Evolutionary conservation across 2,329 filamentous ascomycete genomes (phyloP).

Genomic region (Ophiostoma triangulosporum): DNA sequence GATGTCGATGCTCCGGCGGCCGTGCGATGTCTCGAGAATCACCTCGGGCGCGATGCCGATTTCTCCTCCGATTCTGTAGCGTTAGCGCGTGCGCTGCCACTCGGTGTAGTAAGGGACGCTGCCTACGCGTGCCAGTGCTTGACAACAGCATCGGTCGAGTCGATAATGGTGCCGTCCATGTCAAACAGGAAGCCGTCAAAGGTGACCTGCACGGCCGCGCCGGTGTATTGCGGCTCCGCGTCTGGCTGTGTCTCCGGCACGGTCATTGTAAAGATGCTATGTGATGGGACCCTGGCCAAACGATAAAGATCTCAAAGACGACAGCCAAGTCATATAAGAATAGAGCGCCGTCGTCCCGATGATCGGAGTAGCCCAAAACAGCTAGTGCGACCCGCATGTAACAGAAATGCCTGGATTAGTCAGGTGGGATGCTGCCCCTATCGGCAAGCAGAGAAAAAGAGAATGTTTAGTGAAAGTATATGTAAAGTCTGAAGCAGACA

Average conservation of each 20-base stretch:
- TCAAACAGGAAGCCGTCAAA: conserved; percentile 53
- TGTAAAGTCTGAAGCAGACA: too few relatives aligned
- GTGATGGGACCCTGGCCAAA: background rate
- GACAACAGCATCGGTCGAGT: conserved; percentile 62
- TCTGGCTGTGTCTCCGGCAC: background rate
- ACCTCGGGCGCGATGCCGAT: conserved; percentile 72
- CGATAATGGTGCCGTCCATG: conserved; percentile 75
- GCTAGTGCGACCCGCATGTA: background rate
- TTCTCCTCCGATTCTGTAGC: conserved; percentile 57
- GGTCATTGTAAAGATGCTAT: conserved; percentile 6
- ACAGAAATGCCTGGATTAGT: background rate
- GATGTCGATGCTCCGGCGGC: conserved; percentile 76
- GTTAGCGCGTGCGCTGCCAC: background rate
- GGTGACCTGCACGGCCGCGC: conserved; percentile 30
- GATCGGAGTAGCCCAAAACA: conserved; percentile 11
- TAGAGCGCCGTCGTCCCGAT: too few relatives aligned
- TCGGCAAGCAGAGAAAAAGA: background rate
- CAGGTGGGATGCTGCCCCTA: background rate
- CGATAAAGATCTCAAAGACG: background rate
- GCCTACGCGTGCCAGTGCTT: conserved; percentile 63
- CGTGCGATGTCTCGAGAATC: conserved; percentile 85
- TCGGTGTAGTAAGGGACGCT: background rate
- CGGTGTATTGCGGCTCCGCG: conserved; percentile 17
- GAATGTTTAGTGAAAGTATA: too few relatives aligned
- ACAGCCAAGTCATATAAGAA: too few relatives aligned